Conservation (phyloP, 2,329 filamentous ascomycete genomes). For the Fusarium annulatum region DNA sequence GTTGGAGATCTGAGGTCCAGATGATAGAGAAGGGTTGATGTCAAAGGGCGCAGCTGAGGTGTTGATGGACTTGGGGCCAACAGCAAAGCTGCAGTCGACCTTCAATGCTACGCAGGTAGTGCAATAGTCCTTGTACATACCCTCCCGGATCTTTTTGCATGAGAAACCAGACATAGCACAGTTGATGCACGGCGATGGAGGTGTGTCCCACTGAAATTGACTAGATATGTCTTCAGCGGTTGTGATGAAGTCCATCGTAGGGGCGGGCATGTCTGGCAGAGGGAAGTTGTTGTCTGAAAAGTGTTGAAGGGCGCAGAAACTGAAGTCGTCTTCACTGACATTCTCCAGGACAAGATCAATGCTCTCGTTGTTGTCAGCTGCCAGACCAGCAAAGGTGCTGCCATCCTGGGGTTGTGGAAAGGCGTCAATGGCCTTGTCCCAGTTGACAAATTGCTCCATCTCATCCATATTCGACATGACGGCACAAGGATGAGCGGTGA, state of each 20-base stretch:
- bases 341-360: slow-evolving; percentile 67
- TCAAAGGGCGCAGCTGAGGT: slow-evolving; percentile 54
- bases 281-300: slow-evolving; percentile 57
- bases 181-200: slow-evolving; percentile 61
- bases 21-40: slow-evolving; percentile 58
- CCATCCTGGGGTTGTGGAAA: slow-evolving; percentile 49
- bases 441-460: slow-evolving; percentile 73
- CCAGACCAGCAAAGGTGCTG: slow-evolving; percentile 51
- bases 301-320: slow-evolving; percentile 69
- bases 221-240: slow-evolving; percentile 23
- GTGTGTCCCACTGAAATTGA: slow-evolving; percentile 54
- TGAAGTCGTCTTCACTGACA: slow-evolving; percentile 68
- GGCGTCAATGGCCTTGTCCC: slow-evolving; percentile 62
- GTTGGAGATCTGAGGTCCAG: slow-evolving; percentile 57
- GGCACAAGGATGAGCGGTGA: slow-evolving; percentile 26
- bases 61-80: slow-evolving; percentile 49
- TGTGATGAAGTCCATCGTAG: slow-evolving; percentile 45
- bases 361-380: slow-evolving; percentile 49
- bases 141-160: slow-evolving; percentile 70
- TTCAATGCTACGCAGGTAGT: slow-evolving; percentile 71
- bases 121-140: slow-evolving; percentile 69
- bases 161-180: slow-evolving; percentile 65
- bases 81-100: slow-evolving; percentile 68
- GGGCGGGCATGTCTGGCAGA: slow-evolving; percentile 46
- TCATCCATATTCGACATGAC: slow-evolving; percentile 59